phyloP scores from a whole-genome alignment of 2,329 filamentous ascomycete genomes.

The Waltergamsia citrina region DNA sequence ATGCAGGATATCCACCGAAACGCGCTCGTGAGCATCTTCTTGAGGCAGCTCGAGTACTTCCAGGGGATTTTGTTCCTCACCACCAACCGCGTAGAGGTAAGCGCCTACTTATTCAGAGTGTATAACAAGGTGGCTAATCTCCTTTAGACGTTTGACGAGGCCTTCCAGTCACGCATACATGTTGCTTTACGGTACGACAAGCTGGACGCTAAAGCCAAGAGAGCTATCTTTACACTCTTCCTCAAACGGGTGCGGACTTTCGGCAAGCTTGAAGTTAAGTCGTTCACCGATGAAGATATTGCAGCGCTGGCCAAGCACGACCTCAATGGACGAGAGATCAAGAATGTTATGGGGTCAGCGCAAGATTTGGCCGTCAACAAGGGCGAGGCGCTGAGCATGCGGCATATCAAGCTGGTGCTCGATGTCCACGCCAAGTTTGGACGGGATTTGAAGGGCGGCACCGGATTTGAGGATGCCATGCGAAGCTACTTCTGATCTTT shows the following conservation, averaged over 20 bases:
- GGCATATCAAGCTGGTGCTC: constrained; percentile 73
- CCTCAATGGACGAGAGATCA: constrained; percentile 62
- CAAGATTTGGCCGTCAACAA: constrained; percentile 76
- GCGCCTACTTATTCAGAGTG: constrained; percentile 7
- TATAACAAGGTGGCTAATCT: background rate
- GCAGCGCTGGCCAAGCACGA: constrained; percentile 57
- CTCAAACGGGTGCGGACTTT: constrained; percentile 60
- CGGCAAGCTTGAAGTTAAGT: constrained; percentile 49
- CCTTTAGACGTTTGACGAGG: constrained; percentile 70
- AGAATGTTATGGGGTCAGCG: constrained; percentile 77
- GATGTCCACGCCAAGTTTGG: constrained; percentile 79
- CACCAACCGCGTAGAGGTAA: constrained; percentile 69
- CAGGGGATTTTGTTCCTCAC: constrained; percentile 86
- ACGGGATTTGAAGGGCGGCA: constrained; percentile 70
- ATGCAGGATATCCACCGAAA: constrained; percentile 80
- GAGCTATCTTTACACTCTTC: constrained; percentile 77
- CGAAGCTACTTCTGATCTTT: constrained; percentile 56
- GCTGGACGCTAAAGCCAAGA: constrained; percentile 62
- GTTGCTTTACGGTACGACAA: constrained; percentile 75
- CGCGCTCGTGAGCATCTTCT: constrained; percentile 77
- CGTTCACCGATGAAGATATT: constrained; percentile 59
- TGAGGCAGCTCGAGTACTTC: constrained; percentile 83
- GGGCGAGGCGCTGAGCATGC: constrained; percentile 61
- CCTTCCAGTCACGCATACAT: constrained; percentile 82
- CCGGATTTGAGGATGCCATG: constrained; percentile 77